phyloP scores from a whole-genome alignment of 192 early-diverging fungal genomes.

The Backusella psychrophila region DNA sequence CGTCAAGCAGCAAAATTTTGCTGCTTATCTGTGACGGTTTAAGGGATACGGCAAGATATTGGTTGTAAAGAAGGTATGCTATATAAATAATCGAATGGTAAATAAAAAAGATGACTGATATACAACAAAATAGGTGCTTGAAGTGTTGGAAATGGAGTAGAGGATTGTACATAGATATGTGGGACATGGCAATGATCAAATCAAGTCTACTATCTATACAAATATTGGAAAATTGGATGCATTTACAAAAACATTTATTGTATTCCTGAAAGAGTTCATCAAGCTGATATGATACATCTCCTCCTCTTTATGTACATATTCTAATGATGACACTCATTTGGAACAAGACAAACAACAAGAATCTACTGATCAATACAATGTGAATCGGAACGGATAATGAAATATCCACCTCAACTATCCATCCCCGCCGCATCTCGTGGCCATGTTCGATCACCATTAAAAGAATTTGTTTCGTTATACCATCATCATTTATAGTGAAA shows the following conservation, averaged over 20 bases:
- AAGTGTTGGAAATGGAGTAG: conserved; percentile 67
- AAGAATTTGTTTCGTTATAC: neutral
- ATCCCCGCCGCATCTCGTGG: conserved; percentile 26
- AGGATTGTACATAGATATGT: conserved; percentile 63
- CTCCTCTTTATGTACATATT: neutral
- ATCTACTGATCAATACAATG: neutral
- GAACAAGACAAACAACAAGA: neutral
- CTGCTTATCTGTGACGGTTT: too few relatives aligned
- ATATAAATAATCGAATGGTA: conserved; percentile 38
- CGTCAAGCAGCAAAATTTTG: too few relatives aligned
- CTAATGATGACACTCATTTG: neutral
- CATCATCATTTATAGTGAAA: too few relatives aligned
- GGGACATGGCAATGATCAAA: conserved; percentile 46
- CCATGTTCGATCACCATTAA: conserved; percentile 11
- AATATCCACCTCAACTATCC: conserved; percentile 5
- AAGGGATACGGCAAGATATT: too few relatives aligned
- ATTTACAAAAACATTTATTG: too few relatives aligned
- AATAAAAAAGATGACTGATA: conserved; percentile 23
- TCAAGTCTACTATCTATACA: conserved; percentile 47
- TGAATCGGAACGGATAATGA: conserved; percentile 9
- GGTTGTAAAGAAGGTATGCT: conserved; percentile 34
- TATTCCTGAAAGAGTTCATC: conserved; percentile 50
- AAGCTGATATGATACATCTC: neutral
- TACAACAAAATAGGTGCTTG: conserved; percentile 16
- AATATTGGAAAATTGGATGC: too few relatives aligned